phyloP scores from a whole-genome alignment of 2,329 filamentous ascomycete species.

The Lizonia empirigonia region DNA sequence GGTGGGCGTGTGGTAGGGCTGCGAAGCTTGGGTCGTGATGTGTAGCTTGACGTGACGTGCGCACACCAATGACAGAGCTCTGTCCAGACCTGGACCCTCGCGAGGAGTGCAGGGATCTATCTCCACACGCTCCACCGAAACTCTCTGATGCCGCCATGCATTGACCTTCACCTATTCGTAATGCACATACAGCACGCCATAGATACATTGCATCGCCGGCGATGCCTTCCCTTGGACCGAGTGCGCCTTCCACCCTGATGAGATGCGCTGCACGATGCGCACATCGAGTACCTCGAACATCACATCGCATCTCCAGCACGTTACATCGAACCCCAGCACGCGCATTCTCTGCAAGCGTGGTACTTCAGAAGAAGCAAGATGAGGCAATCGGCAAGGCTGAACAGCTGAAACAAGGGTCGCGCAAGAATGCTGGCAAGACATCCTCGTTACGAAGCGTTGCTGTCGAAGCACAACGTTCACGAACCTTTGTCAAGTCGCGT shows the following conservation, averaged over 20 bases:
- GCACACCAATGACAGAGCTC: slow-evolving; percentile 9
- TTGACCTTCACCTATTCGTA: slow-evolving; percentile 1
- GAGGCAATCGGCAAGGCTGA: slow-evolving; percentile 20
- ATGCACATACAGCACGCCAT: background rate
- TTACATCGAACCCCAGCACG: slow-evolving; percentile 16
- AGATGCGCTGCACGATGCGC: slow-evolving; percentile 3
- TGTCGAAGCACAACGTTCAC: slow-evolving; percentile 76
- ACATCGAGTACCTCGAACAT: slow-evolving; percentile 13
- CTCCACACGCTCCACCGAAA: slow-evolving; percentile 15
- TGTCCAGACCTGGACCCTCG: slow-evolving; percentile 15
- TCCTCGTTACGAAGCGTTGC: slow-evolving; percentile 82
- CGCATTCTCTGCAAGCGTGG: slow-evolving; percentile 24
- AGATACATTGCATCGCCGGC: slow-evolving; percentile 3
- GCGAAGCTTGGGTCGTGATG: slow-evolving; percentile 28
- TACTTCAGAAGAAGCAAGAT: slow-evolving; percentile 28
- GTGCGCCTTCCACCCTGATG: slow-evolving; percentile 6
- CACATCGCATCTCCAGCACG: background rate
- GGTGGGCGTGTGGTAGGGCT: slow-evolving; percentile 24
- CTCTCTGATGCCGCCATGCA: slow-evolving; percentile 5
- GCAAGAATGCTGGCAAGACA: slow-evolving; percentile 43
- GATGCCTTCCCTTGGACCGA: slow-evolving; percentile 4
- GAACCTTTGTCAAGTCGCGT: slow-evolving; percentile 57
- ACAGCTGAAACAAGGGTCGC: slow-evolving; percentile 25
- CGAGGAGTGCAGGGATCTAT: slow-evolving; percentile 14
- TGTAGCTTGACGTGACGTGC: slow-evolving; percentile 31